Evolutionary conservation across 225 moss, liverwort and hornwort species (phyloP).

Genomic region (Anthoceros angustus): DNA sequence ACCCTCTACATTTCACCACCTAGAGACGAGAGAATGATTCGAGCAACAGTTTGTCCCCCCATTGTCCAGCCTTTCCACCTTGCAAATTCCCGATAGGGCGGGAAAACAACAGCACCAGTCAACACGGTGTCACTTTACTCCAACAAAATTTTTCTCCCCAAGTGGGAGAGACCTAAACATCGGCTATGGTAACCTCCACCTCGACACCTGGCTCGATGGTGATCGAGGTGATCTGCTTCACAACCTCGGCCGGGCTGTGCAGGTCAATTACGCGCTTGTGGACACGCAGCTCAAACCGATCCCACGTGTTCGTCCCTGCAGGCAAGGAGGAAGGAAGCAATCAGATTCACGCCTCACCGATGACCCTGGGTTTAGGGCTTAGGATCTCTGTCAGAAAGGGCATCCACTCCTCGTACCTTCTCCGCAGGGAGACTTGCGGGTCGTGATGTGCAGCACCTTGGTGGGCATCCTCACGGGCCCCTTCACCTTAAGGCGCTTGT

Average conservation of each 20-base stretch:
- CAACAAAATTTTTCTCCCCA: too few species aligned
- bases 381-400: too few species aligned
- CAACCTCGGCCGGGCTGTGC: slow-evolving; percentile 53
- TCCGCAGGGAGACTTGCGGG: slow-evolving; percentile 79
- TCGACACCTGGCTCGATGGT: slow-evolving; percentile 57
- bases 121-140: too few species aligned
- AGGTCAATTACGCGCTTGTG: slow-evolving; percentile 61
- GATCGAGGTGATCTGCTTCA: slow-evolving; percentile 56
- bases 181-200: slow-evolving; percentile 56
- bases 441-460: slow-evolving; percentile 74
- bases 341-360: too few species aligned
- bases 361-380: too few species aligned
- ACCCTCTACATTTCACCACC: too few species aligned
- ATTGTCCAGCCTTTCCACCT: too few species aligned
- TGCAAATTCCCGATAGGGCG: too few species aligned
- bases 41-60: too few species aligned
- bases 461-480: slow-evolving; percentile 85
- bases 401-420: slow-evolving; percentile 27
- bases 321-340: background rate
- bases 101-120: too few species aligned
- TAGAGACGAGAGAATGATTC: too few species aligned
- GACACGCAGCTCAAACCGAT: slow-evolving; percentile 55
- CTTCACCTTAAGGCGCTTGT: slow-evolving; percentile 70
- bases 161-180: slow-evolving; percentile 22
- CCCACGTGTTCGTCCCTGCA: slow-evolving; percentile 76